phyloP scores from a whole-genome alignment of 345 rosid genomes.

The Citrus sp. region DNA sequence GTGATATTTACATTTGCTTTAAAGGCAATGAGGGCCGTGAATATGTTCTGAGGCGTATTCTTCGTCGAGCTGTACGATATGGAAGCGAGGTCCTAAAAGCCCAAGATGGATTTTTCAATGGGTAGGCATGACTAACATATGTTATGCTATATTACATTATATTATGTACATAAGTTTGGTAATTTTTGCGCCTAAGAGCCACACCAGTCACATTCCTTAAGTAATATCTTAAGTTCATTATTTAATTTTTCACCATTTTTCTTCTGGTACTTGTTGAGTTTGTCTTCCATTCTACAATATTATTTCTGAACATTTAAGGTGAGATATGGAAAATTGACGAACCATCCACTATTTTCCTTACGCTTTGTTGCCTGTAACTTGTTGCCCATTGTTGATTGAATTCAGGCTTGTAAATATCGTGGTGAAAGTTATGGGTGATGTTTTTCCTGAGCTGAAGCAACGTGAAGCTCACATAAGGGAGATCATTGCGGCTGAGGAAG shows the following conservation, averaged over 20 bases:
- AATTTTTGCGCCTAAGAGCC: neutral
- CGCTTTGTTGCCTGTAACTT: neutral
- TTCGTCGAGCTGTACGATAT: conserved; percentile 96
- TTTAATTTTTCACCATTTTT: neutral
- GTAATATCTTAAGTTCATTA: neutral
- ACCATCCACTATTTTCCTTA: neutral
- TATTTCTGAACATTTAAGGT: neutral
- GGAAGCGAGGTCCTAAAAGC: conserved; percentile 90
- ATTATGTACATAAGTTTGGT: neutral
- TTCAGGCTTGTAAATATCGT: conserved; percentile 78
- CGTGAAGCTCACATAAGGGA: conserved; percentile 71
- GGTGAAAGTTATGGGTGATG: conserved; percentile 71
- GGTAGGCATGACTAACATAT: conserved; percentile 41
- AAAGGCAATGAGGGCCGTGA: conserved; percentile 97
- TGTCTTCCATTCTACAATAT: neutral
- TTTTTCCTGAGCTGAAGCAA: conserved; percentile 82
- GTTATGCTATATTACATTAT: neutral
- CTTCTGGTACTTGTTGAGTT: neutral
- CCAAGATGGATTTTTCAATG: conserved; percentile 83
- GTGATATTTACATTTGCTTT: conserved; percentile 3
- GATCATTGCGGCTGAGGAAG: conserved; percentile 78
- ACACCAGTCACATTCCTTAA: neutral
- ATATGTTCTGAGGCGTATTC: conserved; percentile 92
- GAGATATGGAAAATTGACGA: neutral
- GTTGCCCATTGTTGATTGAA: conserved; percentile 7